Evolutionary conservation across 306 rosid genomes (phyloP).

Genomic region (Abrus pulchellus): DNA sequence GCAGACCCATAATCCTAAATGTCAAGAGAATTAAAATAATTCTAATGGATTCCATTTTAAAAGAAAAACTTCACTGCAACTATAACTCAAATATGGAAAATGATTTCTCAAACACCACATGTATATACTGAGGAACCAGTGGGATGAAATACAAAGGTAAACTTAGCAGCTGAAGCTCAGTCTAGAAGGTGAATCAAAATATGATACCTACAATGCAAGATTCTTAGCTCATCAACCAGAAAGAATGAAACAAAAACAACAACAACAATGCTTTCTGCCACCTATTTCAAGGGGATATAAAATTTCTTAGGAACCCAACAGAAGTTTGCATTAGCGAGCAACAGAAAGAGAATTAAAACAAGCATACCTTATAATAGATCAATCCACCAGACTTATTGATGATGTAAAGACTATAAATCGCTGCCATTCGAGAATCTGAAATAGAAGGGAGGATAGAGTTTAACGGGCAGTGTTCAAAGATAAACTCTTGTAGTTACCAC

Average conservation of each 20-base stretch:
- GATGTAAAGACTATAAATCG: constrained; percentile 90
- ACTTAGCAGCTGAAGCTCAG: constrained; percentile 20
- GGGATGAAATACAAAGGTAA: neutral
- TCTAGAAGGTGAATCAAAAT: neutral
- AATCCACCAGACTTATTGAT: constrained; percentile 95
- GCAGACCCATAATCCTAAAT: constrained; percentile 83
- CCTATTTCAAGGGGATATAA: neutral
- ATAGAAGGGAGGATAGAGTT: constrained; percentile 8
- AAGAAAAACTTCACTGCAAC: neutral
- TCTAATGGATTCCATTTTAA: constrained; percentile 13
- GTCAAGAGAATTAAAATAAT: constrained; percentile 5
- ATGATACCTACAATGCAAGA: constrained; percentile 19
- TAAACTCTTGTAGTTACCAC: neutral
- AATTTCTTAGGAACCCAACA: neutral
- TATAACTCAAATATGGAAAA: constrained; percentile 5
- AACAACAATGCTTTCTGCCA: neutral
- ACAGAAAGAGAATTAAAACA: constrained; percentile 22
- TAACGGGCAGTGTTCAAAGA: constrained; percentile 2
- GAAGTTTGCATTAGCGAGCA: neutral
- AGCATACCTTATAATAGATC: constrained; percentile 83
- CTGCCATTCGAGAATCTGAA: constrained; percentile 71
- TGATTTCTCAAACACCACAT: neutral
- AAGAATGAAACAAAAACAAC: neutral
- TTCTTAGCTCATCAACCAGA: neutral
- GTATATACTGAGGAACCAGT: constrained; percentile 6